phyloP scores from a whole-genome alignment of 495 filamentous ascomycete species.

The Neohortaea acidophila region DNA sequence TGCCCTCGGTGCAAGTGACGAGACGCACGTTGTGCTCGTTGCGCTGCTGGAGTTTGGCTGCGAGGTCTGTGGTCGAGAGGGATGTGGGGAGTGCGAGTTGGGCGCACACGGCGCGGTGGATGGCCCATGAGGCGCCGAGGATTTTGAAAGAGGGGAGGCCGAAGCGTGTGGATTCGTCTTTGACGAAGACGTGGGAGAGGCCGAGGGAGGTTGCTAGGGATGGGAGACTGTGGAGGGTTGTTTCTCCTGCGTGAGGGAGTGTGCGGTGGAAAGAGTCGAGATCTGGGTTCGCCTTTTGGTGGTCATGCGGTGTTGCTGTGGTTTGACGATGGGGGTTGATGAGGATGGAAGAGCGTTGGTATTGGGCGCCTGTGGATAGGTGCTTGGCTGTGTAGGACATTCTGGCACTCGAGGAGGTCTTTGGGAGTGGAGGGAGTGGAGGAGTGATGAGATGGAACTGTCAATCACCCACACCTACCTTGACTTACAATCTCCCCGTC shows the following conservation, averaged over 20 bases:
- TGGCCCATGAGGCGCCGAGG: conserved; percentile 60
- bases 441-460: too few species aligned
- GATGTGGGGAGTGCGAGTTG: conserved; percentile 28
- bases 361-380: conserved; percentile 3
- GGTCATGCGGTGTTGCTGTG: conserved; percentile 1
- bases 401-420: too few species aligned
- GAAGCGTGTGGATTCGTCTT: conserved; percentile 28
- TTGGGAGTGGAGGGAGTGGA: too few species aligned
- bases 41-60: conserved; percentile 5
- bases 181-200: conserved; percentile 34
- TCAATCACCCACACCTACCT: too few species aligned
- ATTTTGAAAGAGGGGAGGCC: conserved; percentile 63
- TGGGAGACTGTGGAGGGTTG: conserved; percentile 34
- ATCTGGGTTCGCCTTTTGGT: conserved; percentile 7
- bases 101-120: conserved; percentile 38
- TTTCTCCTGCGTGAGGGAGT: conserved; percentile 24
- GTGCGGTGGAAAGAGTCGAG: conserved; percentile 21
- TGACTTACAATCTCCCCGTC: too few species aligned
- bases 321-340: too few species aligned
- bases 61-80: conserved; percentile 29
- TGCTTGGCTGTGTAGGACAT: conserved; percentile 13
- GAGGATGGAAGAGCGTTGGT: conserved; percentile 1
- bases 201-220: conserved; percentile 40
- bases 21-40: conserved; percentile 24
- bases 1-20: conserved; percentile 50